Evolutionary conservation across 1,139 yeast species (phyloP).

Genomic region (Yamadazyma buinensis): DNA sequence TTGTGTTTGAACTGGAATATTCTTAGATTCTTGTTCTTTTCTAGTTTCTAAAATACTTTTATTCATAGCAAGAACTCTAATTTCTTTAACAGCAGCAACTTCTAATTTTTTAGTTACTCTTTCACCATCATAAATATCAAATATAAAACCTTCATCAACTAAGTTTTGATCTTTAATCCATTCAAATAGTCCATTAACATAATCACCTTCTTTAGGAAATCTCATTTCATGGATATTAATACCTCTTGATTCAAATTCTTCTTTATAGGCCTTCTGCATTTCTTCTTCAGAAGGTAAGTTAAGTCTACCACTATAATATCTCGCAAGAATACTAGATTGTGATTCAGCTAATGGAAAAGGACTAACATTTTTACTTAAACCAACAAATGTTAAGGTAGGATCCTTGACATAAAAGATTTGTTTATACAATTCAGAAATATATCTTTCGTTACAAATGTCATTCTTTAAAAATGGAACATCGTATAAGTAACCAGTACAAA

Average conservation of each 20-base stretch:
- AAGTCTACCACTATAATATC: slow-evolving; percentile 38
- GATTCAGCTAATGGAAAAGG: slow-evolving; percentile 48
- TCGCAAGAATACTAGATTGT: slow-evolving; percentile 40
- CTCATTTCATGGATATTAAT: slow-evolving; percentile 25
- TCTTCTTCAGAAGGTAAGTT: slow-evolving; percentile 28
- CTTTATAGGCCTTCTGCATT: slow-evolving; percentile 22
- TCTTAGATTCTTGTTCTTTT: no score
- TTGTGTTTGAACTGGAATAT: no score
- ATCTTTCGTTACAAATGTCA: slow-evolving; percentile 4
- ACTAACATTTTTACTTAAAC: slow-evolving; percentile 34
- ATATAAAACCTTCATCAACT: no score
- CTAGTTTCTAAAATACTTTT: no score
- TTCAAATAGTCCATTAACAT: no score
- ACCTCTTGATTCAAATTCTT: slow-evolving; percentile 14
- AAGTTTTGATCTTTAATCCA: no score
- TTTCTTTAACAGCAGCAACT: no score
- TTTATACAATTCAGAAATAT: slow-evolving; percentile 29
- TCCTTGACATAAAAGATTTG: slow-evolving; percentile 44
- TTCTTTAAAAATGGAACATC: slow-evolving; percentile 33
- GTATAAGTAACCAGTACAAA: slow-evolving; percentile 48
- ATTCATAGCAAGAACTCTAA: no score
- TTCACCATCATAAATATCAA: no score
- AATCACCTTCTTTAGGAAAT: no score
- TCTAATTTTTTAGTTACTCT: no score
- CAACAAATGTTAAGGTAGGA: slow-evolving; percentile 37